These are phyloP conservation scores for Pochonia chlamydosporia DNA, from an alignment of 2,329 filamentous ascomycete genomes.

Conservation along the genomic window DNA sequence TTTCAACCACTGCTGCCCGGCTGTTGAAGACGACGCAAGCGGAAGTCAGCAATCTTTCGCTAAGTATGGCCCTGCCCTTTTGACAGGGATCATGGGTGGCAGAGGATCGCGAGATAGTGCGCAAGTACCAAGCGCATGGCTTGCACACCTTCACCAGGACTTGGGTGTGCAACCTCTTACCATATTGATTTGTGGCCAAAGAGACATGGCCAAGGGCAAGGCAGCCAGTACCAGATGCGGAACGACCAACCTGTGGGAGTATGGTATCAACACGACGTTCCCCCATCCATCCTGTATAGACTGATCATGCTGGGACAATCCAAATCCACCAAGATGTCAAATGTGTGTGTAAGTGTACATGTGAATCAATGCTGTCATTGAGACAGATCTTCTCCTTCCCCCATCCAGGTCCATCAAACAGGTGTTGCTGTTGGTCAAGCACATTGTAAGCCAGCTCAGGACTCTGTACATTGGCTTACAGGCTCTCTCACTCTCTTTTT, in stretches of 20 bases:
- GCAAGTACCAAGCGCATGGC: not conserved
- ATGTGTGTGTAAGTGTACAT: not conserved
- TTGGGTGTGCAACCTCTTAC: not conserved
- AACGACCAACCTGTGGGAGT: not conserved
- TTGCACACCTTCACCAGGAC: not conserved
- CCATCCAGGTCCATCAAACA: not conserved
- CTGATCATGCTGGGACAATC: not conserved
- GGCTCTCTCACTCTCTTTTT: no score
- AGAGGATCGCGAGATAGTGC: no score
- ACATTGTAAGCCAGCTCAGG: no score
- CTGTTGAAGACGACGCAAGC: not conserved
- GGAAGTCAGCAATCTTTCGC: not conserved
- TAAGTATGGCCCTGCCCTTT: not conserved
- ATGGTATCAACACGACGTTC: not conserved
- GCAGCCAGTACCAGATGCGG: not conserved
- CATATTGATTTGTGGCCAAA: not conserved
- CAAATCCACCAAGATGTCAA: not conserved
- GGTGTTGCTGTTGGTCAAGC: not conserved
- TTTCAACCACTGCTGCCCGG: slow-evolving; percentile 2
- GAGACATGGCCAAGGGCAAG: not conserved
- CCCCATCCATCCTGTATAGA: not conserved
- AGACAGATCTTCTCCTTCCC: not conserved
- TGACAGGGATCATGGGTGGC: not conserved
- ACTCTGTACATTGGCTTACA: no score
- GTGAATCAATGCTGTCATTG: not conserved